Percentiles rank a stretch among this genome's conserved stretches.
Conservation (phyloP, 2,329 filamentous ascomycete genomes). For the Pseudogymnoascus sp. region DNA sequence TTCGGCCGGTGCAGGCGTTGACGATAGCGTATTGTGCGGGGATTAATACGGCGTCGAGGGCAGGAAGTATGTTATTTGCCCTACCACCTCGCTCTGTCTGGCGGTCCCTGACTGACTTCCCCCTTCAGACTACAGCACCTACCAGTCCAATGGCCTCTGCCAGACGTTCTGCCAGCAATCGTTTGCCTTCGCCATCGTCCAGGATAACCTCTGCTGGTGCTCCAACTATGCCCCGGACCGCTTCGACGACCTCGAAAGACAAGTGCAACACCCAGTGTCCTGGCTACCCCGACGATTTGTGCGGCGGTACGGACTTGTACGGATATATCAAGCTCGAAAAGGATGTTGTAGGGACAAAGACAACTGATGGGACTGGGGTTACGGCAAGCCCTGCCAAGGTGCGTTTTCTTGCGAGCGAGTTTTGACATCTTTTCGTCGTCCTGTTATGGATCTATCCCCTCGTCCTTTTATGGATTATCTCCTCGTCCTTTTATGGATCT, state of each 20-base stretch:
- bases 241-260: slow-evolving; percentile 32
- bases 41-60: not conserved
- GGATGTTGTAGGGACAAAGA: slow-evolving; percentile 51
- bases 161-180: slow-evolving; percentile 47
- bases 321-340: slow-evolving; percentile 57
- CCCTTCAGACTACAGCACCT: slow-evolving; percentile 32
- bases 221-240: slow-evolving; percentile 57
- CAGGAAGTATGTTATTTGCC: not conserved
- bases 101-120: not conserved
- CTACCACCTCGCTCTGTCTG: not conserved
- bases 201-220: slow-evolving; percentile 66
- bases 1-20: not conserved
- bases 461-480: not conserved
- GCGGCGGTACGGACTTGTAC: slow-evolving; percentile 55
- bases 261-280: slow-evolving; percentile 57
- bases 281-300: slow-evolving; percentile 60
- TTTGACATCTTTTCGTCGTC: not conserved
- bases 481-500: not conserved
- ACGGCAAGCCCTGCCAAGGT: not conserved
- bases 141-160: slow-evolving; percentile 66
- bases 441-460: not conserved
- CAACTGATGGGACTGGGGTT: not conserved
- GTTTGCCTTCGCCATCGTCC: slow-evolving; percentile 63
- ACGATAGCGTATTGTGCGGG: not conserved
- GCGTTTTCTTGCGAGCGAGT: slow-evolving; percentile 1